A percentile compares a stretch with the other conserved stretches of the same genome.
Evolutionary conservation across 345 rosid species (phyloP).

Genomic region (Melastoma malabathricum): DNA sequence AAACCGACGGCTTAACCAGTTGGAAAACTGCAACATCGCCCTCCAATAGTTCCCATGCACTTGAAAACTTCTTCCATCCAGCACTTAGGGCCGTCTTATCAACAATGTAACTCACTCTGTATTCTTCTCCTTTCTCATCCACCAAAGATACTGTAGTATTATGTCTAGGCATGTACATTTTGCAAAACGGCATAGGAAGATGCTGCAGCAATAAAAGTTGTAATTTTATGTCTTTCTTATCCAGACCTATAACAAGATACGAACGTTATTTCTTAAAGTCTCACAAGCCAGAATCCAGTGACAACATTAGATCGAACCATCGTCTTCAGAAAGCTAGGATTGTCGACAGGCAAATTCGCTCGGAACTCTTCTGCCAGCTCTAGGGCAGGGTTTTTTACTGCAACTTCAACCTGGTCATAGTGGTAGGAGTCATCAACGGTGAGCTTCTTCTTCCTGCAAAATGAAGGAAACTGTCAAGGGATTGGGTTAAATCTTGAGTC

Average conservation of each 20-base stretch:
- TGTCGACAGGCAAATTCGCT: conserved; percentile 31
- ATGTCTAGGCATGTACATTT: conserved; percentile 16
- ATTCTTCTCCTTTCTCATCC: conserved; percentile 34
- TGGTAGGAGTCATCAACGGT: conserved; percentile 8
- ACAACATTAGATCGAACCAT: conserved; percentile 52
- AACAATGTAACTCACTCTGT: conserved; percentile 28
- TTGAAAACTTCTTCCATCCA: conserved; percentile 55
- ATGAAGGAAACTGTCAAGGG: neutral
- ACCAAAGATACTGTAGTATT: conserved; percentile 30
- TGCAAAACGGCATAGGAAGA: conserved; percentile 22
- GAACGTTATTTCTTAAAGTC: neutral
- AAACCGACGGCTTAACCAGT: conserved; percentile 25
- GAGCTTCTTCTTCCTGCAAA: conserved; percentile 21
- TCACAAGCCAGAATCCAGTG: conserved; percentile 60
- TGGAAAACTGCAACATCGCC: conserved; percentile 62
- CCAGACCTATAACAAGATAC: neutral
- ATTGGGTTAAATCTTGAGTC: neutral
- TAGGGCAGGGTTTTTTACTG: conserved; percentile 16
- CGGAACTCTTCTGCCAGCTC: conserved; percentile 36
- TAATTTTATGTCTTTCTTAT: neutral
- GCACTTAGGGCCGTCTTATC: conserved; percentile 47
- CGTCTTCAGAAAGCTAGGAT: conserved; percentile 40
- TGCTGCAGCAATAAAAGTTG: conserved; percentile 15
- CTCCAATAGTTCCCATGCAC: conserved; percentile 34
- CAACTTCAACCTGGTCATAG: conserved; percentile 9